Conservation (phyloP, 2,329 filamentous ascomycete genomes). For the Cladophialophora exuberans region DNA sequence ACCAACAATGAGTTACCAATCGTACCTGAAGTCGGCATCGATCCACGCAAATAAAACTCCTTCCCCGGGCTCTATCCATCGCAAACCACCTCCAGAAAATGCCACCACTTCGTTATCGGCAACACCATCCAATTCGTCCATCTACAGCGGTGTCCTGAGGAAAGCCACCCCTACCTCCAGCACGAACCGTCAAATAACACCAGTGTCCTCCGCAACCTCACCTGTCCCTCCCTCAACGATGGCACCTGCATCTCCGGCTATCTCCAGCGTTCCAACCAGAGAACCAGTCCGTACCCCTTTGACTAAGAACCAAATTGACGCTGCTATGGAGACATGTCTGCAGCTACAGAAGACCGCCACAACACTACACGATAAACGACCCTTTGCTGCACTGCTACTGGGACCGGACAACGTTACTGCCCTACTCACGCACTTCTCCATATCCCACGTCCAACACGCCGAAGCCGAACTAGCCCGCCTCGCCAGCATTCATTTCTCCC, state of each 20-base stretch:
- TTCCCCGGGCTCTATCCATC: slow-evolving; percentile 20
- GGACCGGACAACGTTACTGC: slow-evolving; percentile 55
- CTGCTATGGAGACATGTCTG: slow-evolving; percentile 46
- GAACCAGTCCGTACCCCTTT: slow-evolving; percentile 33
- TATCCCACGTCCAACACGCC: slow-evolving; percentile 59
- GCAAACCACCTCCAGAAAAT: slow-evolving; percentile 19
- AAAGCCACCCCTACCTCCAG: slow-evolving; percentile 11
- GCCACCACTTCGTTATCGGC: slow-evolving; percentile 4
- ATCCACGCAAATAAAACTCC: slow-evolving; percentile 15
- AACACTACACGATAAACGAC: slow-evolving; percentile 49
- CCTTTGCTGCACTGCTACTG: slow-evolving; percentile 54
- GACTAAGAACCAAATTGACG: slow-evolving; percentile 44
- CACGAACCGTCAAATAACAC: slow-evolving; percentile 11
- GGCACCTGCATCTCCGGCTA: neutral
- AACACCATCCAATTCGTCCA: slow-evolving; percentile 11
- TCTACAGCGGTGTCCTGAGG: slow-evolving; percentile 13
- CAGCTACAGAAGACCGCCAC: slow-evolving; percentile 49
- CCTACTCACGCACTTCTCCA: slow-evolving; percentile 53
- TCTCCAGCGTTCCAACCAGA: neutral
- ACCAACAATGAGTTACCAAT: slow-evolving; percentile 27
- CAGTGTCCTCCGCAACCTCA: slow-evolving; percentile 17
- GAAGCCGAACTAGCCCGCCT: slow-evolving; percentile 55
- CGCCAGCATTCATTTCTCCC: slow-evolving; percentile 53
- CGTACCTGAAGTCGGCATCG: slow-evolving; percentile 22
- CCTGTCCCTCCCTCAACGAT: neutral